Base-by-base conservation (phyloP, 164 flowering plant species). In the Piper betle region DNA sequence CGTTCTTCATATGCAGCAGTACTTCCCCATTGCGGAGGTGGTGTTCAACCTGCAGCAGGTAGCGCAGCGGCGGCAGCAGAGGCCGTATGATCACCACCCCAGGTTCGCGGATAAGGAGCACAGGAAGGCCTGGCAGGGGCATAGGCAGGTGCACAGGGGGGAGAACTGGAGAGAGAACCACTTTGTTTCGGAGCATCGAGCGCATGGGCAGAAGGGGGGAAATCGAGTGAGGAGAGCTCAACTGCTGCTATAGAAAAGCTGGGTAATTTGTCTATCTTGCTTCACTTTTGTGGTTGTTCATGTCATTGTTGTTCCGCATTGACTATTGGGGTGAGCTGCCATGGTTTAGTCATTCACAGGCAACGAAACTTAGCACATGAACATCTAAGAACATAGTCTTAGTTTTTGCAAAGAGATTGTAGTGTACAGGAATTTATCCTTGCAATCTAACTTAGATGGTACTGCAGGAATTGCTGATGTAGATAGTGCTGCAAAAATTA, bases 1-100 rank as follows among this genome's bases (percentile, higher is more conserved):
- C 11, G 85, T 87, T 52, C 80, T 89, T 25, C 88, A 82, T 76
- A 78, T 89, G 97, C 97, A 89, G 75, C 95, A 89, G 71, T 89
- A 82, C 60, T 89, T 81, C 65, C 78, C 97, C 1, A 75, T 87
- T 7, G 78, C 79, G 1, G 95, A 89, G 40, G 82, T 89, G 6
- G 39, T 72, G 39, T 68, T 69, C 39, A 75, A 90, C 0, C 55
- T 89, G 73, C 88, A 89, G 53, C 90, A 85, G 68, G 88, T 73
- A 5, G 69, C 77, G 5, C 73, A 76, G 84, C 78, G 80, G 73
- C 67, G 75, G 62, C 84, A 83, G 62, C 84, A 80, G 54, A 71
- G 74, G 70, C 65, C 57, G 60, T 63, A 57, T 41, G 84, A 82
- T 38, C n/a, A n/a, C n/a, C 78, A 71, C 54, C 50, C 64, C 52